A percentile compares a stretch with the other conserved stretches of the same genome.
Conservation (phyloP, 106 monocot species). For the Phalaenopsis equestris region DNA sequence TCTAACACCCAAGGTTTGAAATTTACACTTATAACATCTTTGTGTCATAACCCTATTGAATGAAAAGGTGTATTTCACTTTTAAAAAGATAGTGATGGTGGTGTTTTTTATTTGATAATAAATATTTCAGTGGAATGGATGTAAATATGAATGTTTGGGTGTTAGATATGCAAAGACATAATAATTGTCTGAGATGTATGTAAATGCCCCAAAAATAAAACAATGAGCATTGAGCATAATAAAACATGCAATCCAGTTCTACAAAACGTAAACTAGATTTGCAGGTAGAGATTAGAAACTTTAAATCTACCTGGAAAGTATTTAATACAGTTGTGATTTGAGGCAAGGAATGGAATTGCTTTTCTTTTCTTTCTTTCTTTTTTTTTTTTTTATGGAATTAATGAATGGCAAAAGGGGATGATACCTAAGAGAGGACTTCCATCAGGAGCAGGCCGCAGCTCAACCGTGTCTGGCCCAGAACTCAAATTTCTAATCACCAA, state of each 20-base stretch:
- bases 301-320: not conserved
- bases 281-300: not conserved
- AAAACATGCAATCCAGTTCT: not conserved
- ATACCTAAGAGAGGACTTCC: constrained; percentile 95
- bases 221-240: not conserved
- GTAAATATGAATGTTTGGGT: too few relatives aligned
- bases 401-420: not conserved
- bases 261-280: not conserved
- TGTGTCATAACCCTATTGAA: too few relatives aligned
- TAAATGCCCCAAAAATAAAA: too few relatives aligned
- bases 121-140: too few relatives aligned
- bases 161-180: too few relatives aligned
- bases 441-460: constrained; percentile 66
- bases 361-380: not conserved
- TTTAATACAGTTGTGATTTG: not conserved
- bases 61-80: too few relatives aligned
- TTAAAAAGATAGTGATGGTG: too few relatives aligned
- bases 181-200: too few relatives aligned
- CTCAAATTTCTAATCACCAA: constrained; percentile 31
- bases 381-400: not conserved
- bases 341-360: not conserved
- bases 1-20: too few relatives aligned
- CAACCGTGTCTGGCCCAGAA: constrained; percentile 69
- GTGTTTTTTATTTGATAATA: too few relatives aligned
- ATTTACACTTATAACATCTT: too few relatives aligned